Percentiles rank a stretch among this genome's conserved stretches.
Conservation (phyloP, 1,139 yeast genomes). For the Suhomyces taliae region DNA sequence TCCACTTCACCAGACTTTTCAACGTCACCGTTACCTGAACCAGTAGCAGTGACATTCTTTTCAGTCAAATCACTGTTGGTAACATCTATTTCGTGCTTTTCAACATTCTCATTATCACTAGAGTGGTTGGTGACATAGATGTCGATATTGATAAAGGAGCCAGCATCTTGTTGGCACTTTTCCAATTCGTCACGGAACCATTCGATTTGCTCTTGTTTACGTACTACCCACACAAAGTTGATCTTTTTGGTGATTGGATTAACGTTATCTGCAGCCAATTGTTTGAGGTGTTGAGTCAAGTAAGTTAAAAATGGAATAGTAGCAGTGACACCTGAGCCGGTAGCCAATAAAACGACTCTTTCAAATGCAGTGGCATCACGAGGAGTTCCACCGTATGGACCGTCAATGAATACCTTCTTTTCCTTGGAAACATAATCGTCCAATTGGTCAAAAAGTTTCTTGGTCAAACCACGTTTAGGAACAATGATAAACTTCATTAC, state of each 20-base stretch:
- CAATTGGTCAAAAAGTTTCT: conserved; percentile 26
- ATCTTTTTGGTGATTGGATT: conserved; percentile 26
- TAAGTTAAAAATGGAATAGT: conserved; percentile 47
- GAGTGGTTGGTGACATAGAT: conserved; percentile 23
- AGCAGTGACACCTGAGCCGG: conserved; percentile 61
- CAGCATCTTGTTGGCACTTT: conserved; percentile 25
- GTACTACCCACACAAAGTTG: conserved; percentile 52
- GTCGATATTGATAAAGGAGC: conserved; percentile 25
- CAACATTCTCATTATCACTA: background rate
- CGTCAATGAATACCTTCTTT: conserved; percentile 51
- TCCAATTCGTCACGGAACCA: conserved; percentile 49
- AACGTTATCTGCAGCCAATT: conserved; percentile 13
- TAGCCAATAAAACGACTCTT: conserved; percentile 41
- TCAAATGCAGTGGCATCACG: conserved; percentile 54
- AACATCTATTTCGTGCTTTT: background rate
- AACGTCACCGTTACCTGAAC: background rate
- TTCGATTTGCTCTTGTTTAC: conserved; percentile 33
- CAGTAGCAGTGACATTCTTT: background rate
- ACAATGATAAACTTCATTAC: conserved; percentile 50
- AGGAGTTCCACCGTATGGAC: conserved; percentile 63
- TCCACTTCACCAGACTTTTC: background rate
- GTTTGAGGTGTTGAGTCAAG: conserved; percentile 18
- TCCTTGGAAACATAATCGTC: conserved; percentile 22
- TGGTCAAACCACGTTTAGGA: conserved; percentile 55
- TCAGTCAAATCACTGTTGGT: background rate